Evolutionary conservation across 495 filamentous ascomycete genomes (phyloP).

Genomic region (Cenococcum geophilum): DNA sequence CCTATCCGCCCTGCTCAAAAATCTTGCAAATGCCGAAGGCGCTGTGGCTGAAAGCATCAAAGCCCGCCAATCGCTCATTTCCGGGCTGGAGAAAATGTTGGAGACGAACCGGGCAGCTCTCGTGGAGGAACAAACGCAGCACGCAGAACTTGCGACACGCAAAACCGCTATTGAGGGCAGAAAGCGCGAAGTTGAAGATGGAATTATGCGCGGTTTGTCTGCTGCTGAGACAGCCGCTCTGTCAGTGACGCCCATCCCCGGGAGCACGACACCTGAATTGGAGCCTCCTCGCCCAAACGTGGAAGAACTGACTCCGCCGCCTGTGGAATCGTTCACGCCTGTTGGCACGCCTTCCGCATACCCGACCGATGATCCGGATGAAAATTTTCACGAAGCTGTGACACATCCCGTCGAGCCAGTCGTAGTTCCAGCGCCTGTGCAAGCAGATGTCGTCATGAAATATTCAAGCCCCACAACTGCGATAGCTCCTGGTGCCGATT

Average conservation of each 20-base stretch:
- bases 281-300: constrained; percentile 9
- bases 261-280: constrained; percentile 10
- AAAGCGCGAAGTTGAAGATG: constrained; percentile 81
- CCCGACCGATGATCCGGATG: constrained; percentile 16
- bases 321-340: constrained; percentile 30
- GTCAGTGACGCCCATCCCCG: constrained; percentile 9
- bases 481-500: constrained; percentile 10
- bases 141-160: constrained; percentile 52
- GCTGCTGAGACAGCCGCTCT: constrained; percentile 23
- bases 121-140: constrained; percentile 57
- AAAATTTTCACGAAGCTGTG: constrained; percentile 10
- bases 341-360: constrained; percentile 17
- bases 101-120: constrained; percentile 65
- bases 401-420: constrained; percentile 18
- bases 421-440: constrained; percentile 1
- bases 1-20: constrained; percentile 78
- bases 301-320: constrained; percentile 31
- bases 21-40: constrained; percentile 81
- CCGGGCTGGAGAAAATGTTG: constrained; percentile 75
- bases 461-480: neutral
- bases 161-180: constrained; percentile 63
- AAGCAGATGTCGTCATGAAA: neutral
- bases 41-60: constrained; percentile 88
- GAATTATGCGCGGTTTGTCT: constrained; percentile 75
- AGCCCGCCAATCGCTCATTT: constrained; percentile 68